phyloP scores from a whole-genome alignment of 768 basidiomycete species.

The Sarcodon aspratus region DNA sequence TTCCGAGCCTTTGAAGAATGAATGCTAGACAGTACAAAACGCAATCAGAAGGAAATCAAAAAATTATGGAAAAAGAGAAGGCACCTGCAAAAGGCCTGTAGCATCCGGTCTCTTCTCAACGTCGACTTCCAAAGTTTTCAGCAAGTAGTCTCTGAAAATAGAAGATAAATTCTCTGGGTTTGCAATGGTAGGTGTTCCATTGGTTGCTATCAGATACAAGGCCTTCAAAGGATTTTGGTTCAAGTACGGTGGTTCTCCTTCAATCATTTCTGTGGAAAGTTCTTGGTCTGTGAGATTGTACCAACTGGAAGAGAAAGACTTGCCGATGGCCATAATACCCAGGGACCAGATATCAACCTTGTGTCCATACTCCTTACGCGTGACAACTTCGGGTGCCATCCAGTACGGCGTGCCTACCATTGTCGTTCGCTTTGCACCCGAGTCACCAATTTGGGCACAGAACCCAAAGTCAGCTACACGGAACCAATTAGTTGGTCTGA shows the following conservation, averaged over 20 bases:
- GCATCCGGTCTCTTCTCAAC: slow-evolving; percentile 90
- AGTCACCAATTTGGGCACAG: slow-evolving; percentile 91
- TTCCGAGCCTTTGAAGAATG: slow-evolving; percentile 83
- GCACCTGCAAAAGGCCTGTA: slow-evolving; percentile 64
- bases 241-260: slow-evolving; percentile 92
- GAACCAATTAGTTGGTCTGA: neutral
- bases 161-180: slow-evolving; percentile 72
- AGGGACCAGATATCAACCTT: slow-evolving; percentile 98
- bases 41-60: neutral
- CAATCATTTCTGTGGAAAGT: slow-evolving; percentile 75
- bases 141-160: slow-evolving; percentile 83
- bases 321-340: slow-evolving; percentile 94
- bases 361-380: slow-evolving; percentile 93
- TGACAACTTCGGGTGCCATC: slow-evolving; percentile 99
- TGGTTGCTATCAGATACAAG: slow-evolving; percentile 94
- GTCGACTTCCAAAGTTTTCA: slow-evolving; percentile 86
- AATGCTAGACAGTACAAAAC: slow-evolving; percentile 37
- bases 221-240: slow-evolving; percentile 97
- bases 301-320: slow-evolving; percentile 12
- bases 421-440: slow-evolving; percentile 78
- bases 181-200: slow-evolving; percentile 92
- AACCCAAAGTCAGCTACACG: slow-evolving; percentile 91
- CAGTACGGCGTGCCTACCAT: slow-evolving; percentile 99
- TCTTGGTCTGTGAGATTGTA: neutral
- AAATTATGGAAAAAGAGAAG: slow-evolving; percentile 9